Evolutionary conservation across 2,329 filamentous ascomycete genomes (phyloP).

Genomic region (Calycina marina): DNA sequence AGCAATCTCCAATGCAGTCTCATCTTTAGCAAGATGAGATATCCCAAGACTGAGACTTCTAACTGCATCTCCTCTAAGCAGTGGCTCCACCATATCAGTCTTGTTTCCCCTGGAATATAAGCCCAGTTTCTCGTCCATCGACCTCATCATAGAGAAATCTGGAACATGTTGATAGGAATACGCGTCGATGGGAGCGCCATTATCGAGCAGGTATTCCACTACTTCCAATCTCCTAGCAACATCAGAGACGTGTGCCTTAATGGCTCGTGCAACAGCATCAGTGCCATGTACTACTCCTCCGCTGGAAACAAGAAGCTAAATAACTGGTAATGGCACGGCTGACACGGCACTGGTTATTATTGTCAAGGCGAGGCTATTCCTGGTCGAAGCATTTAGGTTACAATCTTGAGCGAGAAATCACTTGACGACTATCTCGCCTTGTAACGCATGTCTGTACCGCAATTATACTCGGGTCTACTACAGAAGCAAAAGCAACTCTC

Average conservation of each 20-base stretch:
- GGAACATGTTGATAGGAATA: neutral
- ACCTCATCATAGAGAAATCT: neutral
- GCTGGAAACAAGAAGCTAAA: neutral
- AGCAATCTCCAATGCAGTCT: neutral
- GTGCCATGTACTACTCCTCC: neutral
- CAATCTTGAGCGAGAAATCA: neutral
- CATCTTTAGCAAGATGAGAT: neutral
- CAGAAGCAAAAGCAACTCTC: neutral
- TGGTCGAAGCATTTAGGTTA: neutral
- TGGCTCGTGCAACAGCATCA: neutral
- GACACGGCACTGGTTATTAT: neutral
- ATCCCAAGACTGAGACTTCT: neutral
- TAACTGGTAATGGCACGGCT: neutral
- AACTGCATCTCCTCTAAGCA: neutral
- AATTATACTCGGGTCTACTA: neutral
- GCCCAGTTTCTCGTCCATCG: neutral
- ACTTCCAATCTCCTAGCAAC: neutral
- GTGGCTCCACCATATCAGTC: slow-evolving; percentile 1
- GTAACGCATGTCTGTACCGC: neutral
- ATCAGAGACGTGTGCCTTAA: neutral
- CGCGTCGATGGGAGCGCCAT: slow-evolving; percentile 1
- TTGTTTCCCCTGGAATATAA: neutral
- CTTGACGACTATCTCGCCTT: neutral
- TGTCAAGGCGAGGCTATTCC: neutral
- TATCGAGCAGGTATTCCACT: neutral